These are phyloP conservation scores for Starmerella powellii DNA, from an alignment of 805 yeast genomes.

Conservation along the genomic window DNA sequence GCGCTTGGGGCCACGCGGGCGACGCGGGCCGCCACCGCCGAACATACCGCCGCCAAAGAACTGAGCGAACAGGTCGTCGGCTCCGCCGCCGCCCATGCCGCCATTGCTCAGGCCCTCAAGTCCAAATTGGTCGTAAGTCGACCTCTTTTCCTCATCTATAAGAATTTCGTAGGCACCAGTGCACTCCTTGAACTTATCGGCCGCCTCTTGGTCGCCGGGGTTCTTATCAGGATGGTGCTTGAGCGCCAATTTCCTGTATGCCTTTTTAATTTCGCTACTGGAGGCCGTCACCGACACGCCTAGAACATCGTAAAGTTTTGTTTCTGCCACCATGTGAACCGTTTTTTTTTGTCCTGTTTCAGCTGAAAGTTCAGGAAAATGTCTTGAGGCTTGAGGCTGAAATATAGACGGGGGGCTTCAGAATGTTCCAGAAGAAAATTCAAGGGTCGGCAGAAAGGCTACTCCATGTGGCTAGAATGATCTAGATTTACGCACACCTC, in stretches of 20 bases:
- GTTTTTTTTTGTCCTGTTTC: not conserved
- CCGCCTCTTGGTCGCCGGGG: conserved; percentile 56
- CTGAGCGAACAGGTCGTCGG: conserved; percentile 65
- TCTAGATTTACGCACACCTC: no score
- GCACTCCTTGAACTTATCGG: conserved; percentile 87
- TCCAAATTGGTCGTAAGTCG: conserved; percentile 78
- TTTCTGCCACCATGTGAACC: conserved; percentile 53
- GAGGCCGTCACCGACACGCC: conserved; percentile 41
- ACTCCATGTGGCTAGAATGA: no score
- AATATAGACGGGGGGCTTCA: not conserved
- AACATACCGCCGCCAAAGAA: conserved; percentile 61
- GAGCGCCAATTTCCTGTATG: conserved; percentile 63
- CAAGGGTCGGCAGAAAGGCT: not conserved
- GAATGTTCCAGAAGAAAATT: conserved; percentile 8
- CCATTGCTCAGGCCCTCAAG: conserved; percentile 80
- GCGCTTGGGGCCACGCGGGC: conserved; percentile 71
- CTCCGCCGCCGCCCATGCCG: conserved; percentile 58
- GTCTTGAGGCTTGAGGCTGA: conserved; percentile 4
- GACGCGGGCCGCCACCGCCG: conserved; percentile 50
- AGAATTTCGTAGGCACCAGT: conserved; percentile 77
- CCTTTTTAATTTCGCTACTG: conserved; percentile 52
- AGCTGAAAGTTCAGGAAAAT: no score
- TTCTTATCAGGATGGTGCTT: conserved; percentile 75
- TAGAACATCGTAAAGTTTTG: conserved; percentile 52
- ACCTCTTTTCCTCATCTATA: conserved; percentile 78